A percentile compares a stretch with the other conserved stretches of the same genome.
phyloP scores from a whole-genome alignment of 805 yeast genomes.

The Lipomyces lipofer region DNA sequence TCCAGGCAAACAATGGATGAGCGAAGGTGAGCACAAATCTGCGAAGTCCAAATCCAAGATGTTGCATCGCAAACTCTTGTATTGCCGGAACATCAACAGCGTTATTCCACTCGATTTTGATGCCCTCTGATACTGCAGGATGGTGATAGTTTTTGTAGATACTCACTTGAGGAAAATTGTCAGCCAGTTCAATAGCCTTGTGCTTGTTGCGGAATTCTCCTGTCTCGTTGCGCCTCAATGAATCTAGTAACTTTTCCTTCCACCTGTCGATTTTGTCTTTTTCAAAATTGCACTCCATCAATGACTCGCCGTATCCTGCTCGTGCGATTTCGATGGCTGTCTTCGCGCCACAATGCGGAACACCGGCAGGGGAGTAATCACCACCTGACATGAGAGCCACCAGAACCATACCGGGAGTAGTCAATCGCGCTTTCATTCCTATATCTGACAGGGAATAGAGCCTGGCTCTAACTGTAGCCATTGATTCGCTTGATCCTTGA shows the following conservation, averaged over 20 bases:
- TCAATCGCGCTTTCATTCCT: not conserved
- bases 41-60: not conserved
- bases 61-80: not conserved
- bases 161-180: constrained; percentile 23
- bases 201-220: constrained; percentile 19
- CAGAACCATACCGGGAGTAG: constrained; percentile 26
- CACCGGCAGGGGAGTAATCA: constrained; percentile 33
- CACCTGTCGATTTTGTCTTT: constrained; percentile 13
- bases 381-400: constrained; percentile 37
- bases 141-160: constrained; percentile 17
- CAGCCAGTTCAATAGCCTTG: constrained; percentile 19
- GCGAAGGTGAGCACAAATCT: constrained; percentile 6
- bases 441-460: not conserved
- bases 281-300: constrained; percentile 10
- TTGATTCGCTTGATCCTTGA: constrained; percentile 2
- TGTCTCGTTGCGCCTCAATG: constrained; percentile 13
- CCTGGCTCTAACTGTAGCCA: not conserved
- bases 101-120: constrained; percentile 3
- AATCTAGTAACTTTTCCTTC: constrained; percentile 20
- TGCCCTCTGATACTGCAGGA: constrained; percentile 17
- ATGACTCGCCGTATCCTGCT: constrained; percentile 29
- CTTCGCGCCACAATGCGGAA: constrained; percentile 26
- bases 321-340: constrained; percentile 31
- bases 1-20: constrained; percentile 3
- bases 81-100: not conserved